Percentiles rank a stretch among this genome's conserved stretches.
These are phyloP conservation scores for Trichoderma breve DNA, from an alignment of 2,329 filamentous ascomycete species.

Conservation along the genomic window DNA sequence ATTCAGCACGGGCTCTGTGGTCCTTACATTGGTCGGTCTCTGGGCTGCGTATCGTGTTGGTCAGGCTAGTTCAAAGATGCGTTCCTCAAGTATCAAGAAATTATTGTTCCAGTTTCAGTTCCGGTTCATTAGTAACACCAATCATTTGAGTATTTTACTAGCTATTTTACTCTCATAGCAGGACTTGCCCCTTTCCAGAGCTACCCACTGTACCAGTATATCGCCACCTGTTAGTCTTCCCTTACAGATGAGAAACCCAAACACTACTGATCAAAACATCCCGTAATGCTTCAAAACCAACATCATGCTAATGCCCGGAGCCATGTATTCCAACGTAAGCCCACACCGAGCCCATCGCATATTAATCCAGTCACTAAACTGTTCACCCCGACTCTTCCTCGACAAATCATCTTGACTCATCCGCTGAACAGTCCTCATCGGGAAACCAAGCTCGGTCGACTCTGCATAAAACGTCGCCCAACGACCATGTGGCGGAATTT, in stretches of 20 bases:
- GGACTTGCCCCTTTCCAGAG: background rate
- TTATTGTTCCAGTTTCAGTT: no score
- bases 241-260: background rate
- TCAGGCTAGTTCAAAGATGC: no score
- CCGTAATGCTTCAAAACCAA: background rate
- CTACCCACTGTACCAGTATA: accelerated
- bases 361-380: background rate
- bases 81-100: background rate
- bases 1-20: no score
- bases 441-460: background rate
- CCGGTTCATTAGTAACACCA: background rate
- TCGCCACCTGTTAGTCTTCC: background rate
- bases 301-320: background rate
- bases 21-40: no score
- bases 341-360: background rate
- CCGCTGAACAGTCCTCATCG: background rate
- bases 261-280: background rate
- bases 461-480: background rate
- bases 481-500: background rate
- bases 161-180: background rate
- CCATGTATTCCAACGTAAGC: background rate
- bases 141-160: background rate
- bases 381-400: background rate
- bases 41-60: no score
- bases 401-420: background rate